Conservation (phyloP, 2,329 filamentous ascomycete genomes). For the Aspergillus sp. region DNA sequence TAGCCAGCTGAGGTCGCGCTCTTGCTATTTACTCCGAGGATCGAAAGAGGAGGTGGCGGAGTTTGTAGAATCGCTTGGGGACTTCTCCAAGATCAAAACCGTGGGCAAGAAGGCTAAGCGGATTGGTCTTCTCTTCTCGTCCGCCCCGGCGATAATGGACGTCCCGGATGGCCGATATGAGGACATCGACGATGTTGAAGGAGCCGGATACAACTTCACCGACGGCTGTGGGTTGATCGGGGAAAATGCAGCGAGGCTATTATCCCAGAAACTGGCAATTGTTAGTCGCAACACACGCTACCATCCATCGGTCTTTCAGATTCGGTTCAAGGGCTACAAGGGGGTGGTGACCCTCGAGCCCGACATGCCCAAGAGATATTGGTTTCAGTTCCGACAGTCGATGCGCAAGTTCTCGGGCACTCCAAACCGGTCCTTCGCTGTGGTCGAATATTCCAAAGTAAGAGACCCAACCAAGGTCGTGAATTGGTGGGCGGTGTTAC, state of each 20-base stretch:
- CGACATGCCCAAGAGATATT: neutral
- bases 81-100: conserved; percentile 2
- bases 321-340: neutral
- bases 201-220: neutral
- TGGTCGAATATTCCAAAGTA: neutral
- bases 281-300: neutral
- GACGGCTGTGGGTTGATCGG: neutral
- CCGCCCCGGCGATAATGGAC: neutral
- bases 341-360: neutral
- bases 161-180: neutral
- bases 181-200: neutral
- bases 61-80: neutral
- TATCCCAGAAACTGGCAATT: neutral
- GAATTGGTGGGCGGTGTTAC: neutral
- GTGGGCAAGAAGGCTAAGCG: conserved; percentile 2
- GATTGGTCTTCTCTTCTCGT: conserved; percentile 5
- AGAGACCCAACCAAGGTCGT: too few relatives aligned
- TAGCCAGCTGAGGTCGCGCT: neutral
- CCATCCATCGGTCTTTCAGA: neutral
- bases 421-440: neutral
- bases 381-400: neutral
- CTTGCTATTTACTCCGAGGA: conserved; percentile 1
- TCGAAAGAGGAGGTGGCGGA: neutral
- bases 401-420: conserved; percentile 1
- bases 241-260: neutral